Evolutionary conservation across 2,329 filamentous ascomycete genomes (phyloP).

Genomic region (Colletotrichum brevisporum): DNA sequence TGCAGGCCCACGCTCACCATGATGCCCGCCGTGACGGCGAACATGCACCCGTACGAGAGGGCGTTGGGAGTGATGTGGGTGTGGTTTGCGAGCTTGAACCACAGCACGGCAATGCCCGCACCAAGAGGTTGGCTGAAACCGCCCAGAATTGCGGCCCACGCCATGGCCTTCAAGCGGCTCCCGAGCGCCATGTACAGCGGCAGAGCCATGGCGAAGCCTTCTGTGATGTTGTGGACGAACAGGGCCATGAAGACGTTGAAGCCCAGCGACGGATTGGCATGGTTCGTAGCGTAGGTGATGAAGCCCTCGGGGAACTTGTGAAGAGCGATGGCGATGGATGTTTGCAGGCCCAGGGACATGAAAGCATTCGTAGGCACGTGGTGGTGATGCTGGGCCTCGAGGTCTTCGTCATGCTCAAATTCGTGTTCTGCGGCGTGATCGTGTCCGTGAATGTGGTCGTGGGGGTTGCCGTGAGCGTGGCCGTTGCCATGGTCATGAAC

Average conservation of each 20-base stretch:
- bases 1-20: slow-evolving; percentile 95
- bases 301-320: slow-evolving; percentile 94
- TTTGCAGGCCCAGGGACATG: slow-evolving; percentile 94
- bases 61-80: slow-evolving; percentile 65
- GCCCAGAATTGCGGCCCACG: slow-evolving; percentile 86
- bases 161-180: slow-evolving; percentile 84
- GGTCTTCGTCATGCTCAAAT: slow-evolving; percentile 53
- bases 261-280: slow-evolving; percentile 90
- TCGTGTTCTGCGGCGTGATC: slow-evolving; percentile 45
- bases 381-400: slow-evolving; percentile 81
- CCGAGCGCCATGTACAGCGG: slow-evolving; percentile 92
- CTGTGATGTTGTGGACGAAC: slow-evolving; percentile 98
- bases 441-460: slow-evolving; percentile 10
- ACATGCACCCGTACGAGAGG: slow-evolving; percentile 84
- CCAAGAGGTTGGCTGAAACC: slow-evolving; percentile 90
- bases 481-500: slow-evolving; percentile 40
- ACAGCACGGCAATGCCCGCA: slow-evolving; percentile 85
- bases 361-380: slow-evolving; percentile 96
- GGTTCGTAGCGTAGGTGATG: slow-evolving; percentile 97
- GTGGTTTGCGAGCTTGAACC: slow-evolving; percentile 80
- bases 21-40: slow-evolving; percentile 91
- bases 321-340: slow-evolving; percentile 92
- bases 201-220: slow-evolving; percentile 94
- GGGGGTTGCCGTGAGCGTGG: slow-evolving; percentile 32
- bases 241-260: slow-evolving; percentile 95